phyloP scores from a whole-genome alignment of 2,329 filamentous ascomycete species.

The Paracamarosporium sp. region DNA sequence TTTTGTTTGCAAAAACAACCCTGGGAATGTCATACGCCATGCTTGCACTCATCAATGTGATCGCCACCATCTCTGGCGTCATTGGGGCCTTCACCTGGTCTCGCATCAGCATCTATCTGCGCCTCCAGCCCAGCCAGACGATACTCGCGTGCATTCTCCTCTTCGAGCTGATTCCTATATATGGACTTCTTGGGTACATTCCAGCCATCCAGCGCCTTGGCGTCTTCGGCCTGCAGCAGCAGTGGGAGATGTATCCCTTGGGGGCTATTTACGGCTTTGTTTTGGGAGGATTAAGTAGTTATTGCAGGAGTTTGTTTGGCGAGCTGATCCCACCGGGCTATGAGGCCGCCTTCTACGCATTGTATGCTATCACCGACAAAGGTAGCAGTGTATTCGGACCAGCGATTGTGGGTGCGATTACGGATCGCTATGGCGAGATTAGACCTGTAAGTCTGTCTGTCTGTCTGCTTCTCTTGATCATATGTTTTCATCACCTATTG shows the following conservation, averaged over 20 bases:
- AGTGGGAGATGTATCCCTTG: slow-evolving; percentile 96
- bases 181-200: slow-evolving; percentile 87
- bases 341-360: slow-evolving; percentile 93
- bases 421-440: slow-evolving; percentile 68
- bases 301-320: slow-evolving; percentile 90
- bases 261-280: slow-evolving; percentile 92
- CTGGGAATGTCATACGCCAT: slow-evolving; percentile 88
- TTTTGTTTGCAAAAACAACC: slow-evolving; percentile 93
- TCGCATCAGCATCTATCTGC: slow-evolving; percentile 72
- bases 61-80: slow-evolving; percentile 83
- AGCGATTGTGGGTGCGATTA: slow-evolving; percentile 90
- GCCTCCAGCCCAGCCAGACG: slow-evolving; percentile 80
- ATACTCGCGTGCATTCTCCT: slow-evolving; percentile 90
- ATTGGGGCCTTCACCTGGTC: slow-evolving; percentile 91
- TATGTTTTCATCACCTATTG: too few relatives aligned
- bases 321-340: slow-evolving; percentile 93
- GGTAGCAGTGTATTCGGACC: slow-evolving; percentile 93
- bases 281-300: slow-evolving; percentile 88
- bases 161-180: slow-evolving; percentile 91
- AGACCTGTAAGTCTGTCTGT: slow-evolving; percentile 47
- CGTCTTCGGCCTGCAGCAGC: slow-evolving; percentile 84
- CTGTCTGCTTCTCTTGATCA: neutral
- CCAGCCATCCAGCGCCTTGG: slow-evolving; percentile 78
- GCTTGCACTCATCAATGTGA: slow-evolving; percentile 90
- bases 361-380: slow-evolving; percentile 98